Evolutionary conservation across 495 filamentous ascomycete genomes (phyloP), one percentile per base, ranked within the genome.

Genomic region (Recurvomyces mirabilis): DNA sequence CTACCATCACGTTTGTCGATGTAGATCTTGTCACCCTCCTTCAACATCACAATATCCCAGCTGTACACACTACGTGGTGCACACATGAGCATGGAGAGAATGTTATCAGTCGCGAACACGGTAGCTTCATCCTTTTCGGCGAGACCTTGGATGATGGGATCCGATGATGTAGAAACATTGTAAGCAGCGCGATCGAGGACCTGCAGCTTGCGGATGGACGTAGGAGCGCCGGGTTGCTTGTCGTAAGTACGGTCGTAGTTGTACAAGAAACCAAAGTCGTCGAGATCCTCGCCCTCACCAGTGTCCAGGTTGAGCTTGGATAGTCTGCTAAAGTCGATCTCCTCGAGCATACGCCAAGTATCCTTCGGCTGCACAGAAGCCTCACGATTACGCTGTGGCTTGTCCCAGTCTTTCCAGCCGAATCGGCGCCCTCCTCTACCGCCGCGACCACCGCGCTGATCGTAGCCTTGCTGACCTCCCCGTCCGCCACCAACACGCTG

Each of bases 21-120:
- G 75, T 82, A 98, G 64, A 98, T 74, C 74, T 95, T 95, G 78
- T 87, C 83, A 60, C 82, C 85, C 60, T 89, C 83, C 54, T 81
- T 75, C 40, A 82, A 66, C 50, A 98, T 89, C 59, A 98, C 82
- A 47, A 98, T 79, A 65, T 98, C 91, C 91, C 91, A 98, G 11
- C 87, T 85, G 72, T 95, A 94, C 35, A 98, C 84, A 28, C 84
- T 91, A 43, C 91, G 79, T 29, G 93, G 82, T 15, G 91, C 79
- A 65, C 93, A 96, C 91, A 98, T 98, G 54, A 98, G 79, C 89
- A 95, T 95, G 43, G 87, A 94, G 39, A 98, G 75, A 56, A 96
- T 88, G 64, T 81, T 93, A 62, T 95, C 85, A 10, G 89, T 94
- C 45, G 93, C 87, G 60, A 98, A 98, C 54, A 98, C 86, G 50